phyloP scores from a whole-genome alignment of 139 green algal genomes.

The Chlamydomonas sphaeroides region DNA sequence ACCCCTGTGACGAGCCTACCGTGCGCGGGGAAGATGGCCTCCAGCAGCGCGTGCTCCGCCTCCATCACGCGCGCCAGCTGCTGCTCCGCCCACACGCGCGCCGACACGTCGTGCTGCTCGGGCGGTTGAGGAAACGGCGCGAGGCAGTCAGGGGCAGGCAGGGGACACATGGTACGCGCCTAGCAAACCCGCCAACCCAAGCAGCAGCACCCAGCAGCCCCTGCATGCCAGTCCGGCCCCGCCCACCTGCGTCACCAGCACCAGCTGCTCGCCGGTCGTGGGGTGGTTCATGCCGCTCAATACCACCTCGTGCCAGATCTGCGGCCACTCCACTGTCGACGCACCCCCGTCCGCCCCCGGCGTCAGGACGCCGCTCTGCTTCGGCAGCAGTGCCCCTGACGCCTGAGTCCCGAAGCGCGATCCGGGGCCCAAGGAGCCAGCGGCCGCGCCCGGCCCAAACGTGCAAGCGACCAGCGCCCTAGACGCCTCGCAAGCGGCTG shows the following conservation, averaged over 20 bases:
- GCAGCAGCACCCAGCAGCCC: too few relatives aligned
- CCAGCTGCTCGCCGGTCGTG: background rate
- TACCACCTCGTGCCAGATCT: slow-evolving; percentile 24
- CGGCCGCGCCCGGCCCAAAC: too few relatives aligned
- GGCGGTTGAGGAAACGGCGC: background rate
- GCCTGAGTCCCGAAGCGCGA: too few relatives aligned
- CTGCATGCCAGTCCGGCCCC: too few relatives aligned
- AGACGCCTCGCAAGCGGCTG: too few relatives aligned
- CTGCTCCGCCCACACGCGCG: background rate
- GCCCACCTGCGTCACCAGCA: slow-evolving; percentile 17
- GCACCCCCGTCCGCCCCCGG: too few relatives aligned
- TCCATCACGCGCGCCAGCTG: background rate
- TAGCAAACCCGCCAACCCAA: background rate
- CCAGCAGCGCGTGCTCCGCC: background rate
- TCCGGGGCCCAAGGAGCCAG: too few relatives aligned
- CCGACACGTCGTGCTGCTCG: background rate
- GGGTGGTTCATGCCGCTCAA: slow-evolving; percentile 6
- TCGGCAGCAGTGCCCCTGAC: too few relatives aligned
- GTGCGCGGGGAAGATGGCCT: background rate
- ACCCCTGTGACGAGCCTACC: background rate
- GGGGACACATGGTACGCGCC: too few relatives aligned
- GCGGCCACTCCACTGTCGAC: background rate
- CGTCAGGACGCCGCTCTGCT: background rate
- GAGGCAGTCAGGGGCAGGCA: background rate
- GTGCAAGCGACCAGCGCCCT: too few relatives aligned